A percentile compares a stretch with the other conserved stretches of the same genome.
These are phyloP conservation scores for Senna tora DNA, from an alignment of 306 rosid genomes.

Conservation along the genomic window DNA sequence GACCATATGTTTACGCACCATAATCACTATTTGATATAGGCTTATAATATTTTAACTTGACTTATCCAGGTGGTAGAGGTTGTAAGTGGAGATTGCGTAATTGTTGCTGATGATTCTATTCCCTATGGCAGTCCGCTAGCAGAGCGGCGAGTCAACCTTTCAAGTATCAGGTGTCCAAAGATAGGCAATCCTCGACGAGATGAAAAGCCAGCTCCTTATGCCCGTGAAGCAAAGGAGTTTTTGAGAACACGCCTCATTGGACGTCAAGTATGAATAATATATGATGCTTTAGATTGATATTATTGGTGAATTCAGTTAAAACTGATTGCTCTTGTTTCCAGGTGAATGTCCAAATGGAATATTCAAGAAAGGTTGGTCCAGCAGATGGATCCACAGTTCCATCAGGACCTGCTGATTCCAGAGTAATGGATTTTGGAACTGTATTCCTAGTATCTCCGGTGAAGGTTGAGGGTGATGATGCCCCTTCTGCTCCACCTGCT, in stretches of 20 bases:
- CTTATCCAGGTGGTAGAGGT: conserved; percentile 90
- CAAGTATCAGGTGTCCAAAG: conserved; percentile 98
- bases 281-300: conserved; percentile 30
- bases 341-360: conserved; percentile 98
- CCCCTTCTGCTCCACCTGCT: conserved; percentile 53
- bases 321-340: conserved; percentile 40
- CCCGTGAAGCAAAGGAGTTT: conserved; percentile 98
- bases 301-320: conserved; percentile 22
- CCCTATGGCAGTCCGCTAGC: conserved; percentile 92
- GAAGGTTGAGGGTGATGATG: conserved; percentile 76
- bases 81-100: conserved; percentile 92
- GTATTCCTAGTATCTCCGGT: conserved; percentile 62
- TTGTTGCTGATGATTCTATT: conserved; percentile 93
- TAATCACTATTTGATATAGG: neutral
- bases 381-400: conserved; percentile 63
- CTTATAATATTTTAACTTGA: conserved; percentile 30
- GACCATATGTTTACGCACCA: conserved; percentile 10
- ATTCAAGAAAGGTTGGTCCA: conserved; percentile 73
- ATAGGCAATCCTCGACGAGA: conserved; percentile 97
- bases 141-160: conserved; percentile 93
- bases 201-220: conserved; percentile 97
- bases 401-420: conserved; percentile 68
- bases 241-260: conserved; percentile 92
- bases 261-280: conserved; percentile 64
- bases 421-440: conserved; percentile 97